phyloP scores from a whole-genome alignment of 805 yeast species.

The Candida anglica region DNA sequence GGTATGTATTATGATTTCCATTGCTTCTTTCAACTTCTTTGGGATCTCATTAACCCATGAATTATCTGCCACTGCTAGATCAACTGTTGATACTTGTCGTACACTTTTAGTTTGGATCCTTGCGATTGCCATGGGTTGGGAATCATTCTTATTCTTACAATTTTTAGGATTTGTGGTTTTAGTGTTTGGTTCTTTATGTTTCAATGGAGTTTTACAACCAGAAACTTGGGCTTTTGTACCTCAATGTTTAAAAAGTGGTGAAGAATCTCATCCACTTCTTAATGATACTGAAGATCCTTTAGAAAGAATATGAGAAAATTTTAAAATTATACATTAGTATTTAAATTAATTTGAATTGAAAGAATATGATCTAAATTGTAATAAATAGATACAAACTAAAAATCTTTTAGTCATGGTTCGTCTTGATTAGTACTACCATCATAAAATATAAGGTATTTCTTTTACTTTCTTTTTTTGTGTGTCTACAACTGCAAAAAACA shows the following conservation, averaged over 20 bases:
- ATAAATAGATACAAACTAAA: too few relatives aligned
- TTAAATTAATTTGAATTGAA: too few relatives aligned
- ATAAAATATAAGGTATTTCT: too few relatives aligned
- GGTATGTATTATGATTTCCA: constrained; percentile 64
- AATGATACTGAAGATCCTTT: constrained; percentile 27
- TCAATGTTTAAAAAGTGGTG: constrained; percentile 30
- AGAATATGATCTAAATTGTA: too few relatives aligned
- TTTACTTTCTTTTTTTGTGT: too few relatives aligned
- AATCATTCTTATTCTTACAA: constrained; percentile 58
- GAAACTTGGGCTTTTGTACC: constrained; percentile 49
- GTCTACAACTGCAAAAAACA: too few relatives aligned
- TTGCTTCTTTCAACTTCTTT: constrained; percentile 66
- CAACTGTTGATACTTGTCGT: constrained; percentile 75
- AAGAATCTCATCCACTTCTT: constrained; percentile 1
- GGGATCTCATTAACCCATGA: constrained; percentile 66
- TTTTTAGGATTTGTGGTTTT: constrained; percentile 58
- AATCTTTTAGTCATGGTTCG: too few relatives aligned
- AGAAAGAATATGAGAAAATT: constrained; percentile 14
- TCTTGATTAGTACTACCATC: too few relatives aligned
- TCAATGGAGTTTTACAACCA: constrained; percentile 64
- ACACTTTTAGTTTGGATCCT: constrained; percentile 73
- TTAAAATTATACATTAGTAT: too few relatives aligned
- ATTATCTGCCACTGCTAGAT: constrained; percentile 71
- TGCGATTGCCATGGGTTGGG: constrained; percentile 74
- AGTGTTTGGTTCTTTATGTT: constrained; percentile 69